Base-by-base conservation (phyloP, 2,329 filamentous ascomycete species). In the Scedosporium minutisporum region DNA sequence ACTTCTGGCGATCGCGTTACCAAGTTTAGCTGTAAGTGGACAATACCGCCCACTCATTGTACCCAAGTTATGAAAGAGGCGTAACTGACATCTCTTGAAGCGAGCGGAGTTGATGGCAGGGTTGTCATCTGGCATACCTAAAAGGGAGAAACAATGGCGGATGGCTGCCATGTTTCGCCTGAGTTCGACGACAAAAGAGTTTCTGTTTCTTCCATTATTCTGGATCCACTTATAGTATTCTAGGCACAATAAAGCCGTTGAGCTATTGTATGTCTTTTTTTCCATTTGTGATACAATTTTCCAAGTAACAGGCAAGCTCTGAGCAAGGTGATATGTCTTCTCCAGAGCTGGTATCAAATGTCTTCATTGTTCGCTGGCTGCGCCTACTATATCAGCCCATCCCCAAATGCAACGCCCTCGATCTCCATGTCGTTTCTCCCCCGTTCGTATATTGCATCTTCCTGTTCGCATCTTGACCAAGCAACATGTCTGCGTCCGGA, bases 21-120 rank as follows among this genome's bases (percentile, higher is more conserved):
- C 64, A 91, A 93, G 76, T 93, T 97, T 69, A 96, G 89, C 77
- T 95, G 90, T 91, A 84, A 86, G 89, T 59, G 53, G 48, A 14
- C 18, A 10, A 23, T 3, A n/a, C 2, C 51, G 16, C 29, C 21
- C 44, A 48, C 16, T 23, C 6, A 48, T 18, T 23, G 12, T 14
- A 3, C 23, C 12, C 5, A 14, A 27, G 29, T 23, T 18, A 10
- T 18, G 7, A 55, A 27, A 6, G 51, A 27, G 12, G 33, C 66
- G 66, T 65, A 65, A 66, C 68, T 72, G 18, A 63, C 48, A 58
- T 55, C 63, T 16, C 44, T 64, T 68, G 65, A 70, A 92, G 89
- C 89, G 66, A 92, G 87, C 73, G 90, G 90, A 67, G 89, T 95
- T 62, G 90, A 95, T 73, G 90, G 90, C 66, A 85, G 90, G 70